A percentile compares a stretch with the other conserved stretches of the same genome.
Conservation (phyloP, 2,329 filamentous ascomycete genomes). For the Alternaria novae-zelandiae region DNA sequence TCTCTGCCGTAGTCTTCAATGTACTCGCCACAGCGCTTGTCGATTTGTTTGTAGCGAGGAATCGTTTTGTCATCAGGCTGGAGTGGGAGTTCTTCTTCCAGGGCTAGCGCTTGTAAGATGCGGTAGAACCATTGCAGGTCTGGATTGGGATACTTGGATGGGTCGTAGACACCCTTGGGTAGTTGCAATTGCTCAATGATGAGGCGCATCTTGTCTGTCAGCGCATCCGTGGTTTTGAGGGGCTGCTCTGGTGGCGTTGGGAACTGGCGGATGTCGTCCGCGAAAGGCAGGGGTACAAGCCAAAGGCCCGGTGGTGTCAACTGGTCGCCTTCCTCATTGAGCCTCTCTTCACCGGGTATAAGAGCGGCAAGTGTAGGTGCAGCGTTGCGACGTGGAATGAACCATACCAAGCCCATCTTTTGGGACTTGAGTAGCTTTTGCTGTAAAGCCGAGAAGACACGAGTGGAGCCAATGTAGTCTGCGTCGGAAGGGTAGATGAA, state of each 20-base stretch:
- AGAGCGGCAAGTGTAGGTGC: conserved; percentile 81
- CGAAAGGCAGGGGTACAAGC: conserved; percentile 86
- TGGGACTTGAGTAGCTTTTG: conserved; percentile 80
- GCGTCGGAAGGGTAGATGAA: conserved; percentile 96
- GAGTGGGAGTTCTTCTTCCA: conserved; percentile 88
- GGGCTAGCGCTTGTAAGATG: conserved; percentile 86
- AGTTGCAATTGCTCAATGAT: conserved; percentile 87
- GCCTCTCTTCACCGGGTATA: conserved; percentile 72
- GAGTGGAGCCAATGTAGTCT: conserved; percentile 86
- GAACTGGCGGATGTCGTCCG: conserved; percentile 81
- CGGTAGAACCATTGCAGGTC: conserved; percentile 96
- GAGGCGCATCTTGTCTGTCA: conserved; percentile 82
- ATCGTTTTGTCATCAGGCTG: conserved; percentile 77
- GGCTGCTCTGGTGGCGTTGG: conserved; percentile 65
- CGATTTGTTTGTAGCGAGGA: conserved; percentile 85
- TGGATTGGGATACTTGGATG: conserved; percentile 87
- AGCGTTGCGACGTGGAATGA: conserved; percentile 80
- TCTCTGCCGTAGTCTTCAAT: conserved; percentile 77
- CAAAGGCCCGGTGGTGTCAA: conserved; percentile 83
- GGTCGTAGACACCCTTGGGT: conserved; percentile 84
- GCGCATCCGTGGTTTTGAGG: conserved; percentile 62
- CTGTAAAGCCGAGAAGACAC: conserved; percentile 90
- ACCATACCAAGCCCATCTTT: conserved; percentile 90
- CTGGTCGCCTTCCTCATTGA: conserved; percentile 69
- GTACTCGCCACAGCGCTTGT: conserved; percentile 80